Percentiles rank a stretch among this genome's conserved stretches.
Evolutionary conservation across 179 eudicot genomes (phyloP).

Genomic region (Carnegiea gigantea): DNA sequence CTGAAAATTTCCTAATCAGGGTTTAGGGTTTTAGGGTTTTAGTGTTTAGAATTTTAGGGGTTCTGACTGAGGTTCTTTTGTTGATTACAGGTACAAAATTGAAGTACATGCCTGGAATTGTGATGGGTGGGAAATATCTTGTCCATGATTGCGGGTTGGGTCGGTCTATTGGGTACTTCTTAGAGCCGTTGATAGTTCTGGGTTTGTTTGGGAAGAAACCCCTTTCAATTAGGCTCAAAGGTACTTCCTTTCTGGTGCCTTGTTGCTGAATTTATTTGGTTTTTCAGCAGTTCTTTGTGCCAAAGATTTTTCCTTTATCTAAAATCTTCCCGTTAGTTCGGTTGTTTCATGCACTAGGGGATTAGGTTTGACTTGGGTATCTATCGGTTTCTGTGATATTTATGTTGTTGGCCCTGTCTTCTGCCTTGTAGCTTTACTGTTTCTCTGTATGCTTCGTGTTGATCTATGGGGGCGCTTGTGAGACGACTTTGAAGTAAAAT

Average conservation of each 20-base stretch:
- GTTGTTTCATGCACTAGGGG: not conserved
- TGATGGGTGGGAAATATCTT: constrained; percentile 71
- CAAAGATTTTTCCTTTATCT: not conserved
- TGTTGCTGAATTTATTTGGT: too few relatives aligned
- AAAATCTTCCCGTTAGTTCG: not conserved
- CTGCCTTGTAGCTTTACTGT: not conserved
- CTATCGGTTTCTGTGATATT: too few relatives aligned
- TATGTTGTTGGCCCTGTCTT: not conserved
- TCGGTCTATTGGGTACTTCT: constrained; percentile 74
- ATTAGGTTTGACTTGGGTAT: too few relatives aligned
- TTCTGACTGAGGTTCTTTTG: not conserved
- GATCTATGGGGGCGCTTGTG: not conserved
- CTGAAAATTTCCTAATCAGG: not conserved
- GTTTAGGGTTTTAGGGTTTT: constrained; percentile 17
- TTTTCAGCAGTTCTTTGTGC: too few relatives aligned
- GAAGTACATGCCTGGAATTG: constrained; percentile 85
- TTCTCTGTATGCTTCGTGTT: not conserved
- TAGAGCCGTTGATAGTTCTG: constrained; percentile 77
- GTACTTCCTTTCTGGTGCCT: constrained; percentile 22
- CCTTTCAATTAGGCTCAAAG: constrained; percentile 72
- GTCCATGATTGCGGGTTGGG: constrained; percentile 77
- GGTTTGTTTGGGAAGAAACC: constrained; percentile 84
- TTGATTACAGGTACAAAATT: constrained; percentile 65
- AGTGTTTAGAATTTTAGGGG: not conserved
- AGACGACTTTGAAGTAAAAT: not conserved